Percentiles rank a stretch among this genome's conserved stretches.
Conservation (phyloP, 371 early-diverging fungal genomes). For the Zancudomyces culisetae region DNA sequence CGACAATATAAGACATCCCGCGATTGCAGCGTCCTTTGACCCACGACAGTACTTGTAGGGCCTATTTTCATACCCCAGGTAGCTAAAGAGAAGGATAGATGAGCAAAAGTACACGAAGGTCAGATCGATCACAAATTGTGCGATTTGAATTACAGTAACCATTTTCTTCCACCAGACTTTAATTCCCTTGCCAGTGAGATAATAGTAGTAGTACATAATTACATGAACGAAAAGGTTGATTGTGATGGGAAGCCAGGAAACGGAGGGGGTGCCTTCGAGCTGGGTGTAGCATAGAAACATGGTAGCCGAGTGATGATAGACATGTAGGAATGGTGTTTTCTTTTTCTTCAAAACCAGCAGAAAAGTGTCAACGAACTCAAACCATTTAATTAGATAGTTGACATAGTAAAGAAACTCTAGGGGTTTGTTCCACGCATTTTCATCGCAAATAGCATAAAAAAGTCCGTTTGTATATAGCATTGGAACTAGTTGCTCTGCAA, state of each 20-base stretch:
- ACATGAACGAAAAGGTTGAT: conserved; percentile 77
- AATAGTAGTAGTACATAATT: conserved; percentile 80
- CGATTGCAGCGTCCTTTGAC: conserved; percentile 51
- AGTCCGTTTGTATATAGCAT: conserved; percentile 39
- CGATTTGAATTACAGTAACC: conserved; percentile 73
- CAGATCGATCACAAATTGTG: conserved; percentile 72
- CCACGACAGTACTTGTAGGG: conserved; percentile 56
- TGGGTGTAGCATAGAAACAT: conserved; percentile 72
- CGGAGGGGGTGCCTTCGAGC: conserved; percentile 54
- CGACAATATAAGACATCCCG: conserved; percentile 58
- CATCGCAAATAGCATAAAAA: conserved; percentile 43
- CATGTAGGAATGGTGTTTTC: conserved; percentile 65
- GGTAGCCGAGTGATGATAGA: conserved; percentile 78
- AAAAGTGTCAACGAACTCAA: conserved; percentile 58
- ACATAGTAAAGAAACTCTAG: conserved; percentile 60
- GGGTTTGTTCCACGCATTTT: conserved; percentile 42
- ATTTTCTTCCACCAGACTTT: conserved; percentile 86
- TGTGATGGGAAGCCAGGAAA: conserved; percentile 25
- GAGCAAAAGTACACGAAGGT: conserved; percentile 59
- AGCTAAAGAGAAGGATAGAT: conserved; percentile 54
- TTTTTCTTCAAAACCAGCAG: conserved; percentile 54
- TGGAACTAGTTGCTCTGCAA: conserved; percentile 47
- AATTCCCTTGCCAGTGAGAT: conserved; percentile 58
- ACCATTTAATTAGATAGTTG: conserved; percentile 71
- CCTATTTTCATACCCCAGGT: conserved; percentile 34